Base-by-base conservation (phyloP, 768 basidiomycete species). In the Naganishia kalamii region DNA sequence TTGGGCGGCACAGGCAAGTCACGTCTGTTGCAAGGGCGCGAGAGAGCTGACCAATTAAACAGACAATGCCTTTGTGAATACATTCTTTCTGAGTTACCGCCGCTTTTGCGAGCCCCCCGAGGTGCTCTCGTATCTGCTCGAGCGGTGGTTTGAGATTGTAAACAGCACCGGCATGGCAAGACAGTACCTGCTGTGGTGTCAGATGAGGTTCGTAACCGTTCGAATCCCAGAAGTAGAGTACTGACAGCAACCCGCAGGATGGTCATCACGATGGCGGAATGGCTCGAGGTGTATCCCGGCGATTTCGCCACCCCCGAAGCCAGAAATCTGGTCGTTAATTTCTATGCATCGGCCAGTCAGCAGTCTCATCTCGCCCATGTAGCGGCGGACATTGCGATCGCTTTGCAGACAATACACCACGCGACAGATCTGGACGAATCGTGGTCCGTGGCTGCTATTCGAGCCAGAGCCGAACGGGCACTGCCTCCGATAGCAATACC, bases 61-160 rank as follows among this genome's bases (percentile, higher is more conserved):
- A 74, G 75, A 75, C 60, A 70, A 71, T 2, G 50, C 66, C 3
- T 72, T 75, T 61, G 67, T 75, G 8, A 63, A 65, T 29, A 46
- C 71, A 0, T 77, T 77, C 60, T 70, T 75, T 67, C 50, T 75
- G 63, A 73, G 69, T 10, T 77, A 71, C 62, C 72, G 76, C 1
- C 67, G 76, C 1, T 77, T 77, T 48, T 70, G 67, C 30, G 21
- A 51, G 8, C 72, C 76, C 13, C 25, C 52, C 2, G 68, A 70
- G 13, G 17, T 77, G 13, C 70, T 77, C 65, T 60, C 63, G 12
- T 67, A 71, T 61, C 70, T 77, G 30, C 54, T 69, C 11, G 54
- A 66, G 3, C 49, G 72, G 17, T 71, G 72, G 54, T 46, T 61
- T 32, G 71, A 71, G 33, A 63, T 75, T 19, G 66, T 67, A 29